phyloP scores from a whole-genome alignment of 257 asterid genomes.

The Solanum chiquidenum region DNA sequence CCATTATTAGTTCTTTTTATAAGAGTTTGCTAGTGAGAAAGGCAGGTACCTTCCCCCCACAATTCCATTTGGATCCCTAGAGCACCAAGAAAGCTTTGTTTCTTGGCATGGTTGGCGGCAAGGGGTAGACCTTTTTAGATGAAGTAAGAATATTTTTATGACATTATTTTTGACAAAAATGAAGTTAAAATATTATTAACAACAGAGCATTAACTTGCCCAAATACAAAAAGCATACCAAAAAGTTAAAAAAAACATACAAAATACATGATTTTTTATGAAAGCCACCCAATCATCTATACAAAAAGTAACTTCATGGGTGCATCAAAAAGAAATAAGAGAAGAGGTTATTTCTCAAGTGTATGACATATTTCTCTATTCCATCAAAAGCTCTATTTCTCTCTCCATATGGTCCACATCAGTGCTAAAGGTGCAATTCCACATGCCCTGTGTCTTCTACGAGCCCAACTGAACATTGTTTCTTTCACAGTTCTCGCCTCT shows the following conservation, averaged over 20 bases:
- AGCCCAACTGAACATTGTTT: background rate
- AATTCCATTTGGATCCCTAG: background rate
- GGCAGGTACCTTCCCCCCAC: background rate
- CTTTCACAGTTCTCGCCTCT: background rate
- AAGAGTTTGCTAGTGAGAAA: background rate
- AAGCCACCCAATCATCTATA: no score
- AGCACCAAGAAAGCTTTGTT: background rate
- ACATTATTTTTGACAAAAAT: no score
- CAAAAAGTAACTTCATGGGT: no score
- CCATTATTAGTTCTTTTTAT: background rate
- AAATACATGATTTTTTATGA: no score
- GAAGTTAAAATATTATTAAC: background rate
- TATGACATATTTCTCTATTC: background rate
- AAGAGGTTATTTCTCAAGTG: background rate
- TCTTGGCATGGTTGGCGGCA: background rate
- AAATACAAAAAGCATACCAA: no score
- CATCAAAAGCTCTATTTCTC: background rate
- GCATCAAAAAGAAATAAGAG: no score
- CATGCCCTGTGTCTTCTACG: background rate
- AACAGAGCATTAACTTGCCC: no score
- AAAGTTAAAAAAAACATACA: no score
- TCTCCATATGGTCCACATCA: background rate
- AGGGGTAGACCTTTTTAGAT: background rate
- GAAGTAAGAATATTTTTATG: background rate
- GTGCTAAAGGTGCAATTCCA: background rate